Evolutionary conservation across 768 basidiomycete genomes (phyloP), one percentile per base, ranked within the genome.

Genomic region (Serendipita sp.): DNA sequence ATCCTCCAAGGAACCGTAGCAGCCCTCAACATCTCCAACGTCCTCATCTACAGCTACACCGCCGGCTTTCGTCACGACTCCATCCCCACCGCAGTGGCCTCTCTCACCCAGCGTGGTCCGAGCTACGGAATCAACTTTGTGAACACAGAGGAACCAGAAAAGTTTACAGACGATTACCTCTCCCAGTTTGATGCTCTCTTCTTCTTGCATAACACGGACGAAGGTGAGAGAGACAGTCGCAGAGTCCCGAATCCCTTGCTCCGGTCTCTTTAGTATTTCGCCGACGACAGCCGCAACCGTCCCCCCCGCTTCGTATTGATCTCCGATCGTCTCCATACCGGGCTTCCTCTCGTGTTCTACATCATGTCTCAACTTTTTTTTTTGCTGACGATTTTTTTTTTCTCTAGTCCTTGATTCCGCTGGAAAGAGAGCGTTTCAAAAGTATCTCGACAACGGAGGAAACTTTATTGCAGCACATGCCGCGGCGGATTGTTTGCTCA

Each of bases 401-500:
- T 28, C 17, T 4, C 5, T 60, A 84, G 85, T 88, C 42, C 77
- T 88, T 28, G 82, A 84, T 67, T 75, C 75, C 20, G 63, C 72
- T 3, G 83, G 84, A 24, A 81, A 84, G 68, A 71, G 74, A 1
- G 85, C 86, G 0, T 77, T 89, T 61, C 79, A 84, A 64, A 78
- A 68, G 14, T 89, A 84, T 71, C 72, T 88, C 44, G 78, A 85
- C 67, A 69, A 73, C 1, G 86, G 87, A 62, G 88, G 88, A 0
- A 85, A 82, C 63, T 87, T 86, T 65, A 74, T 86, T 41, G 86
- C 78, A 1, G 74, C 88, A 30, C 87, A 89, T 70, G 78, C 83
- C 50, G 80, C 82, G 5, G 79, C 81, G 1, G 85, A 83, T 61
- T 78, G 79, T 33, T 71, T 88, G 44, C 75, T 76, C 42, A 81